A percentile compares a stretch with the other conserved stretches of the same genome.
phyloP scores from a whole-genome alignment of 2,329 filamentous ascomycete genomes.

The Aspergillus texensis region DNA sequence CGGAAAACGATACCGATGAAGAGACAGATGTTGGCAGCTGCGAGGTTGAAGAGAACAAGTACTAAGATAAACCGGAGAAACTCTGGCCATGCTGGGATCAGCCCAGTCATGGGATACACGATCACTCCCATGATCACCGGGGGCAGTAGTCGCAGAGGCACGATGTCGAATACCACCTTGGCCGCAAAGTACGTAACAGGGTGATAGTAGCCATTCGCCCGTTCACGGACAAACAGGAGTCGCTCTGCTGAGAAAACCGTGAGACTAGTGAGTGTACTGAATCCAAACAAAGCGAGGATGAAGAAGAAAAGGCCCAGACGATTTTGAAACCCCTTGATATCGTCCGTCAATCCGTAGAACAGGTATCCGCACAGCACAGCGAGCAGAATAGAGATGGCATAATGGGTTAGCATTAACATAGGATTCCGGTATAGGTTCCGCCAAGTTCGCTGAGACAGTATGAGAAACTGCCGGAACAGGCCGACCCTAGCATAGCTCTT shows the following conservation, averaged over 20 bases:
- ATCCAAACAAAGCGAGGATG: conserved; percentile 90
- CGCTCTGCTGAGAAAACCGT: conserved; percentile 92
- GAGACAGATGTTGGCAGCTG: conserved; percentile 87
- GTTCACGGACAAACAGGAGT: conserved; percentile 86
- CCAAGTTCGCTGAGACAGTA: conserved; percentile 90
- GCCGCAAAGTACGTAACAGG: conserved; percentile 91
- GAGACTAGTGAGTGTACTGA: conserved; percentile 90
- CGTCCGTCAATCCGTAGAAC: conserved; percentile 94
- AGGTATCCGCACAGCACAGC: conserved; percentile 93
- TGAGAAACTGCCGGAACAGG: conserved; percentile 78
- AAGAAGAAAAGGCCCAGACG: conserved; percentile 97
- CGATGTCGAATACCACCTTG: conserved; percentile 97
- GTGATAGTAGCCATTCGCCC: conserved; percentile 95
- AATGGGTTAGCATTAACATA: conserved; percentile 97
- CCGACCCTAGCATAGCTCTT: conserved; percentile 82
- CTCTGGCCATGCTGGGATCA: conserved; percentile 77
- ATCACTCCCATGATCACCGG: conserved; percentile 95
- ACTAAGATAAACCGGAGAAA: conserved; percentile 93
- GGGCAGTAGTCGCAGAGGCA: conserved; percentile 90
- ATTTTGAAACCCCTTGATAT: conserved; percentile 98
- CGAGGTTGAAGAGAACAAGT: conserved; percentile 92
- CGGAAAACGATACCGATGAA: conserved; percentile 96
- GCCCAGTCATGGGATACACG: conserved; percentile 95
- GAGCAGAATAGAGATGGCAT: conserved; percentile 92
- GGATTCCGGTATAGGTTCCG: conserved; percentile 96